Percentiles rank a stretch among this genome's conserved stretches.
Evolutionary conservation across 2,329 filamentous ascomycete genomes (phyloP).

Genomic region (Xylariaceae sp.): DNA sequence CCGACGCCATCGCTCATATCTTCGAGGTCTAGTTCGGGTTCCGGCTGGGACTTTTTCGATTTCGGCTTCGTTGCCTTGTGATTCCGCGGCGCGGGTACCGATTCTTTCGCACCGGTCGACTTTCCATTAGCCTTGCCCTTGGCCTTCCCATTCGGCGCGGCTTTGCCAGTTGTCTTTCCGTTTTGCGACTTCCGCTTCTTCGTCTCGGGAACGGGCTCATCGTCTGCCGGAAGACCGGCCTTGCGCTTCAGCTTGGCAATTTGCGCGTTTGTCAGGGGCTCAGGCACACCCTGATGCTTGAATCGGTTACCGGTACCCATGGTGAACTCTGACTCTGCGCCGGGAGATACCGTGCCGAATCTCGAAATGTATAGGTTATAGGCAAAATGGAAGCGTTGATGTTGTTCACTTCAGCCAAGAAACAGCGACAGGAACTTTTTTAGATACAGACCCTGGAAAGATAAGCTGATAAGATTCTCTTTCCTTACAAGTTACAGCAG

Average conservation of each 20-base stretch:
- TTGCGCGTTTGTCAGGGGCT: slow-evolving; percentile 73
- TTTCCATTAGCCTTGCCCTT: slow-evolving; percentile 33
- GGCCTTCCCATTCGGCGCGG: slow-evolving; percentile 15
- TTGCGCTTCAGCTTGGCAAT: slow-evolving; percentile 82
- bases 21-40: slow-evolving; percentile 39
- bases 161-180: slow-evolving; percentile 23
- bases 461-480: slow-evolving; percentile 26
- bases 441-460: slow-evolving; percentile 12
- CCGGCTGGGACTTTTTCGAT: slow-evolving; percentile 35
- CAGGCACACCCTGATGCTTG: slow-evolving; percentile 78
- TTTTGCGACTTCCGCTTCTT: slow-evolving; percentile 51
- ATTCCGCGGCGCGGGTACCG: slow-evolving; percentile 33
- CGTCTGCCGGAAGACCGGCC: slow-evolving; percentile 60
- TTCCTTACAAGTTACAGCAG: slow-evolving; percentile 3
- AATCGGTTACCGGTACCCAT: slow-evolving; percentile 92
- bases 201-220: slow-evolving; percentile 48
- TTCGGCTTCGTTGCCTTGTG: slow-evolving; percentile 29
- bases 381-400: background rate
- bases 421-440: slow-evolving; percentile 25
- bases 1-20: slow-evolving; percentile 44
- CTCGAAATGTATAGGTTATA: slow-evolving; percentile 1
- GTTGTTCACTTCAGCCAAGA: slow-evolving; percentile 9
- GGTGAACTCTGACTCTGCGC: slow-evolving; percentile 28
- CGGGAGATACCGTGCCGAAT: background rate
- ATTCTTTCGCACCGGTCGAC: slow-evolving; percentile 29